These are phyloP conservation scores for Pythium phragmiticola DNA, from an alignment of 352 stramenopile species.

Conservation along the genomic window DNA sequence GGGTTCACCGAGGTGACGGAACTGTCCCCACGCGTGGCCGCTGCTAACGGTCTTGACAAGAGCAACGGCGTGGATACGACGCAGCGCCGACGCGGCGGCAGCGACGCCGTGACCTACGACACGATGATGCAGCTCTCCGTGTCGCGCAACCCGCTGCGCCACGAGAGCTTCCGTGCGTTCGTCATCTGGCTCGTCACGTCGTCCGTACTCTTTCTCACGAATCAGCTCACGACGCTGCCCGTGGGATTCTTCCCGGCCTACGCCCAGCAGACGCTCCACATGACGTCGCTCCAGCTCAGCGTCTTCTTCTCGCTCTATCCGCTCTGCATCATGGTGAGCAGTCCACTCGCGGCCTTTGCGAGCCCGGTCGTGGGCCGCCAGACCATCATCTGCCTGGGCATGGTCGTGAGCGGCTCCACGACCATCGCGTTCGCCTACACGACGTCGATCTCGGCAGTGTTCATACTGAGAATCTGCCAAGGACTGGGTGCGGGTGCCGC, in stretches of 20 bases:
- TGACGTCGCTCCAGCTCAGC: conserved; percentile 49
- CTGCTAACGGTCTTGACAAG: background rate
- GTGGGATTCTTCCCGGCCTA: conserved; percentile 77
- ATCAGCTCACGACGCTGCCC: conserved; percentile 70
- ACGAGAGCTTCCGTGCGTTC: conserved; percentile 39
- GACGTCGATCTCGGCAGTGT: conserved; percentile 33
- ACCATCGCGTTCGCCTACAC: conserved; percentile 69
- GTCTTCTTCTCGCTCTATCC: conserved; percentile 76
- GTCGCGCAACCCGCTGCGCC: conserved; percentile 51
- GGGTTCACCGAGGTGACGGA: conserved; percentile 9
- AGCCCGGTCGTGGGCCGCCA: conserved; percentile 50
- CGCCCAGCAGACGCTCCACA: conserved; percentile 41
- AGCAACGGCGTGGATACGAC: background rate
- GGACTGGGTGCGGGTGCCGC: conserved; percentile 54
- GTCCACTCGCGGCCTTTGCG: conserved; percentile 45
- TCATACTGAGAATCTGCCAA: conserved; percentile 57
- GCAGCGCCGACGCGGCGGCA: conserved; percentile 27
- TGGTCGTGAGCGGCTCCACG: conserved; percentile 59
- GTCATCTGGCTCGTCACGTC: conserved; percentile 52
- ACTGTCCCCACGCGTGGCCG: background rate
- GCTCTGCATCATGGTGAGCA: conserved; percentile 74
- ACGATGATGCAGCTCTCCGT: conserved; percentile 61
- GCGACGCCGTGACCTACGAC: conserved; percentile 46
- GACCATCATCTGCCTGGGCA: conserved; percentile 65
- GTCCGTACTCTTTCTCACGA: conserved; percentile 62